Base-by-base conservation (phyloP, 306 rosid species). In the Potentilla sterilis region DNA sequence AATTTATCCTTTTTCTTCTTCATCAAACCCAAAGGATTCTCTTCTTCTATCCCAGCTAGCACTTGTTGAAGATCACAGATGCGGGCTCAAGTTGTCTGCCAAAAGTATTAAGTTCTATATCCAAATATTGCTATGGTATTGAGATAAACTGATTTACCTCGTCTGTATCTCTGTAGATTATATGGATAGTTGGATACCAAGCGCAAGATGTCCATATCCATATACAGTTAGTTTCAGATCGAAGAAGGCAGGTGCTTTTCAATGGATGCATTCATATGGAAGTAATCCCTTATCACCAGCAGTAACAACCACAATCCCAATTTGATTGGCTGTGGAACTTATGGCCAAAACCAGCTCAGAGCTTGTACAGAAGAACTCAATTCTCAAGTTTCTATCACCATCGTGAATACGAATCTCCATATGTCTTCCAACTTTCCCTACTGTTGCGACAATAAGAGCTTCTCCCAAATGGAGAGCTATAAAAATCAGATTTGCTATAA, bases 381-480 rank as follows among this genome's bases (percentile, higher is more conserved):
- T 34, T 66, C 35, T 5, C 41, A 2, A 21, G 72, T 77, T 8
- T 37, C 63, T 70, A 24, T 74, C 72, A 84, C 86, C 90, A 84
- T 57, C 69, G 55, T 55, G 80, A 76, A 55, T 82, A 62, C 5
- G 87, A 80, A 58, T 67, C 63, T 61, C 87, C 89, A 62, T 85
- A 75, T 44, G 89, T 76, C 62, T 72, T 87, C 91, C 89, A 83
- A 75, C 28, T 67, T 21, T 77, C 80, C 46, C 76, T 61, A 66
- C 58, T 34, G 64, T 77, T 71, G 24, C 75, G 83, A 62, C 81
- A 74, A 59, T 72, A 58, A 5, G 85, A 62, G 44, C 75, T 82
- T 78, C 83, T 83, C 72, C 81, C 93, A 42, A 66, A 81, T 35
- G 87, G 88, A 62, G 85, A 83, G 78, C 79, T 83, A 73, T 84